Evolutionary conservation across 2,329 filamentous ascomycete genomes (phyloP).

Genomic region (Arachnopeziza araneosa): DNA sequence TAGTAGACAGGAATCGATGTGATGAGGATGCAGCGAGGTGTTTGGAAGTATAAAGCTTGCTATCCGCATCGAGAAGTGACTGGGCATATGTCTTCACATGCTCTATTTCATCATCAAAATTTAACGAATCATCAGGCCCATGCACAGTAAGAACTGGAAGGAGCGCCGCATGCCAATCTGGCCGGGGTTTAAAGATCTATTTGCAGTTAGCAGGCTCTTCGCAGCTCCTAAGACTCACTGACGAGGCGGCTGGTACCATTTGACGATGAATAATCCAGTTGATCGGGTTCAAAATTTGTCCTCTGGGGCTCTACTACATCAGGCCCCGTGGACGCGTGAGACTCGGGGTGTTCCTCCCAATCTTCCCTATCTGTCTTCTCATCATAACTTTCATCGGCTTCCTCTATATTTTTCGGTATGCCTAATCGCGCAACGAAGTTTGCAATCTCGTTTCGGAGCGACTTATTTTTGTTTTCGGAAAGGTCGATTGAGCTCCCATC

Average conservation of each 20-base stretch:
- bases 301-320: conserved; percentile 4
- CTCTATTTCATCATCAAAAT: conserved; percentile 46
- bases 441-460: conserved; percentile 45
- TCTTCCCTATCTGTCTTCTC: conserved; percentile 32
- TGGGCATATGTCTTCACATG: conserved; percentile 66
- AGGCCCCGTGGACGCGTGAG: conserved; percentile 5
- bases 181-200: conserved; percentile 54
- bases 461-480: conserved; percentile 37
- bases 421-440: conserved; percentile 47
- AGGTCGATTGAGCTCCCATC: conserved; percentile 18
- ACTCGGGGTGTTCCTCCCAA: conserved; percentile 26
- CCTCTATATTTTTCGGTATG: conserved; percentile 38
- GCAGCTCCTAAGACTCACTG: conserved; percentile 15
- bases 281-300: not conserved
- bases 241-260: conserved; percentile 30
- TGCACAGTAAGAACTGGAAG: conserved; percentile 46
- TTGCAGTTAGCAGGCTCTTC: conserved; percentile 24
- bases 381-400: conserved; percentile 30
- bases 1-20: conserved; percentile 92
- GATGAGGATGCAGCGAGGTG: conserved; percentile 75
- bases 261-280: not conserved
- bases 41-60: conserved; percentile 64
- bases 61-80: conserved; percentile 71
- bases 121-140: conserved; percentile 39
- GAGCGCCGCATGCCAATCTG: conserved; percentile 61